Conservation (phyloP, 1,139 yeast species). For the Yamadazyma spencermartinsiae region DNA sequence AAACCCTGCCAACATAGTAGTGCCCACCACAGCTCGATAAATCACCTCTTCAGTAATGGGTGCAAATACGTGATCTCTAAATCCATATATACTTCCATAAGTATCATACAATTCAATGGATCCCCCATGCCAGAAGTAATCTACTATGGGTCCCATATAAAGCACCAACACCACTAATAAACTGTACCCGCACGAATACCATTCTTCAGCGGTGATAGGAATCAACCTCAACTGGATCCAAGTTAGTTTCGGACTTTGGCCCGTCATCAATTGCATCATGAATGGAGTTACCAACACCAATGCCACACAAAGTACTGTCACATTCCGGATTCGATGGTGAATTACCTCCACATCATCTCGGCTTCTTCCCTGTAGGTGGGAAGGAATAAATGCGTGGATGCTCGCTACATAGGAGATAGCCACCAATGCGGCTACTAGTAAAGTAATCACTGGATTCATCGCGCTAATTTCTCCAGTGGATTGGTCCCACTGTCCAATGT, state of each 20-base stretch:
- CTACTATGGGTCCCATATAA: slow-evolving; percentile 61
- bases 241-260: too few species aligned
- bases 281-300: slow-evolving; percentile 30
- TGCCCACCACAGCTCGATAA: slow-evolving; percentile 64
- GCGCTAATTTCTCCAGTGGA: neutral
- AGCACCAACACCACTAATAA: slow-evolving; percentile 39
- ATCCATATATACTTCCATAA: slow-evolving; percentile 44
- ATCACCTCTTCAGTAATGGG: slow-evolving; percentile 88
- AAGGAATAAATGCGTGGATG: slow-evolving; percentile 34
- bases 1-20: slow-evolving; percentile 30
- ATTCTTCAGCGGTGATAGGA: slow-evolving; percentile 22
- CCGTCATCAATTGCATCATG: too few species aligned
- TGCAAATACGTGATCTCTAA: slow-evolving; percentile 72
- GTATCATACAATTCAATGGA: slow-evolving; percentile 24
- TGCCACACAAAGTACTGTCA: slow-evolving; percentile 31
- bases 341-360: slow-evolving; percentile 50
- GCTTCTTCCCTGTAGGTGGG: slow-evolving; percentile 20
- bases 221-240: too few species aligned
- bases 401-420: slow-evolving; percentile 45
- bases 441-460: neutral
- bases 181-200: slow-evolving; percentile 23
- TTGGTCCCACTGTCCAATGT: too few species aligned
- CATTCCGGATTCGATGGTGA: slow-evolving; percentile 36
- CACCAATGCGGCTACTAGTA: slow-evolving; percentile 14
- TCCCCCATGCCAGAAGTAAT: slow-evolving; percentile 31